Evolutionary conservation across 2,329 filamentous ascomycete species (phyloP).

Genomic region (Periconia digitata): DNA sequence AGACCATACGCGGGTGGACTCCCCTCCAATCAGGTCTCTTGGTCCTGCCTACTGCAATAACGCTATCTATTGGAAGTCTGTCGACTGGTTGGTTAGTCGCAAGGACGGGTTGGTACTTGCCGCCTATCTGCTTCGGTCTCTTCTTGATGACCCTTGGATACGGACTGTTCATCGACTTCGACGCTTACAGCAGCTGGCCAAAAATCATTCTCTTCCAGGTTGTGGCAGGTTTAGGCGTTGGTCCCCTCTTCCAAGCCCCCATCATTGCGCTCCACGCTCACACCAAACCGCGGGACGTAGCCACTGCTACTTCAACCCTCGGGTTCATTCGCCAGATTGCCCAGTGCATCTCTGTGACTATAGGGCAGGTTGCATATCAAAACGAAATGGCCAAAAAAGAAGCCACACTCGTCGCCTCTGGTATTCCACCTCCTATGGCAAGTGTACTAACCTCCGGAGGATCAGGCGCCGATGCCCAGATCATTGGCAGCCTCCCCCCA

Average conservation of each 20-base stretch:
- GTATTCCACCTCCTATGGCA: neutral
- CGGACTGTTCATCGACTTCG: conserved; percentile 18
- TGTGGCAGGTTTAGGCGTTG: conserved; percentile 51
- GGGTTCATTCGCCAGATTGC: conserved; percentile 45
- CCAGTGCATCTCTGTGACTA: conserved; percentile 46
- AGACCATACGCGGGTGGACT: conserved; percentile 61
- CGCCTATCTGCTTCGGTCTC: conserved; percentile 14
- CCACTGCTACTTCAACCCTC: conserved; percentile 51
- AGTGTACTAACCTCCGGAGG: neutral
- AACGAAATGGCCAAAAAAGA: conserved; percentile 52
- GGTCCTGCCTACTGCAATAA: conserved; percentile 57
- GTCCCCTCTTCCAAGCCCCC: conserved; percentile 54
- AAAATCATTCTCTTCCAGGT: conserved; percentile 50
- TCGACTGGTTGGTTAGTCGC: conserved; percentile 43
- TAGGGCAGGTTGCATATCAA: conserved; percentile 50
- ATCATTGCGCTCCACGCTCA: conserved; percentile 53
- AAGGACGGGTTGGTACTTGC: conserved; percentile 41
- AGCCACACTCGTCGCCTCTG: neutral
- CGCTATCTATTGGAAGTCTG: conserved; percentile 44
- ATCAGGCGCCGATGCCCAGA: neutral
- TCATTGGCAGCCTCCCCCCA: neutral
- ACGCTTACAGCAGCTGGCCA: conserved; percentile 1
- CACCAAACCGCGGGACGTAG: conserved; percentile 39
- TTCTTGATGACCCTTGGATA: conserved; percentile 13
- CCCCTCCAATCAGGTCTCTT: conserved; percentile 60